phyloP scores from a whole-genome alignment of 768 basidiomycete species.

The Ramaria rubella region DNA sequence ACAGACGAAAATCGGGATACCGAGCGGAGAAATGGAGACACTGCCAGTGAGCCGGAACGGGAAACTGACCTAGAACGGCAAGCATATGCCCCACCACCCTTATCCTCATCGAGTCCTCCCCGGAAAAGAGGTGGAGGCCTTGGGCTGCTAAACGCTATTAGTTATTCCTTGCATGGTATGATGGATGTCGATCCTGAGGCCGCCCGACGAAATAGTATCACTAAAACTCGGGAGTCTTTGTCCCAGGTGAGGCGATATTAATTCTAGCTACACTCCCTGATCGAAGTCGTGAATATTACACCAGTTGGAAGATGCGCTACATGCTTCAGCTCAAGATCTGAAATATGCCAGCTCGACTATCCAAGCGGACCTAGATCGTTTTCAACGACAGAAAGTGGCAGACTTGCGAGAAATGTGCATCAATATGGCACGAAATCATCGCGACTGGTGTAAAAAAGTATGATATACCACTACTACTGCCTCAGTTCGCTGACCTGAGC shows the following conservation, averaged over 20 bases:
- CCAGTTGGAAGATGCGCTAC: slow-evolving; percentile 91
- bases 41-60: slow-evolving; percentile 24
- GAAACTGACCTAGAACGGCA: slow-evolving; percentile 33
- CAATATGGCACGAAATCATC: slow-evolving; percentile 80
- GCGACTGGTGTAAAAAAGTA: slow-evolving; percentile 97
- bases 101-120: slow-evolving; percentile 57
- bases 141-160: slow-evolving; percentile 85
- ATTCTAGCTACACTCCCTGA: background rate
- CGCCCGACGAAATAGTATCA: slow-evolving; percentile 85
- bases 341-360: slow-evolving; percentile 96
- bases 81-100: slow-evolving; percentile 37
- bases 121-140: slow-evolving; percentile 65
- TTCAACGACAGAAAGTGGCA: slow-evolving; percentile 97
- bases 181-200: slow-evolving; percentile 99
- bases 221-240: slow-evolving; percentile 89
- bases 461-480: background rate
- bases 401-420: slow-evolving; percentile 93
- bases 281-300: background rate
- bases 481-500: background rate
- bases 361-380: slow-evolving; percentile 94
- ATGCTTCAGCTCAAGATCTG: slow-evolving; percentile 86
- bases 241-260: slow-evolving; percentile 60
- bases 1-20: slow-evolving; percentile 16
- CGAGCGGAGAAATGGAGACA: slow-evolving; percentile 10
- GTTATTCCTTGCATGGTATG: slow-evolving; percentile 94